These are phyloP conservation scores for Mycena rosella DNA, from an alignment of 768 basidiomycete genomes.

Conservation along the genomic window DNA sequence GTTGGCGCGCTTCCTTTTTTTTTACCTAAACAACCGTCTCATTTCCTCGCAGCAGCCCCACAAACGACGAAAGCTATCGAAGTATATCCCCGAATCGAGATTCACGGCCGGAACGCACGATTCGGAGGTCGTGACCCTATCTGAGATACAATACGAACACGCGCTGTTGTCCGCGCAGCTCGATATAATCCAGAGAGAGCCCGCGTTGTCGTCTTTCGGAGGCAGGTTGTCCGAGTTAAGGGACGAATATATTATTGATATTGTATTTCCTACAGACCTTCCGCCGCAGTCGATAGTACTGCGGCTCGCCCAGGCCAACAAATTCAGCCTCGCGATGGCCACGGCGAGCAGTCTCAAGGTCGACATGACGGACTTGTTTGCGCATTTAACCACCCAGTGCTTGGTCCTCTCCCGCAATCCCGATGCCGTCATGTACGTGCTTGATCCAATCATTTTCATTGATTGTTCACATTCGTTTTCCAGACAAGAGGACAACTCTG, in stretches of 20 bases:
- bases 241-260: slow-evolving; percentile 14
- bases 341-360: slow-evolving; percentile 81
- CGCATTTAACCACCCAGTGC: slow-evolving; percentile 82
- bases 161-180: slow-evolving; percentile 82
- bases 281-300: slow-evolving; percentile 71
- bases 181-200: slow-evolving; percentile 78
- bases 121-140: slow-evolving; percentile 82
- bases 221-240: slow-evolving; percentile 63
- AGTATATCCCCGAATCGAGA: slow-evolving; percentile 82
- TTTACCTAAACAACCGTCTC: slow-evolving; percentile 33
- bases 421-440: slow-evolving; percentile 68
- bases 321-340: slow-evolving; percentile 84
- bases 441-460: slow-evolving; percentile 20
- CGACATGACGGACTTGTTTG: slow-evolving; percentile 91
- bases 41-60: slow-evolving; percentile 58
- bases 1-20: slow-evolving; percentile 54
- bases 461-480: slow-evolving; percentile 29
- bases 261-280: slow-evolving; percentile 39
- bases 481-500: slow-evolving; percentile 78
- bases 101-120: slow-evolving; percentile 73
- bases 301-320: slow-evolving; percentile 81
- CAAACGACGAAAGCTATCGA: slow-evolving; percentile 80
- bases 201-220: slow-evolving; percentile 68
- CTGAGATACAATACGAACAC: slow-evolving; percentile 85
- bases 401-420: slow-evolving; percentile 77